phyloP scores from a whole-genome alignment of 2,329 filamentous ascomycete genomes.

The Trichoderma pleuroti region DNA sequence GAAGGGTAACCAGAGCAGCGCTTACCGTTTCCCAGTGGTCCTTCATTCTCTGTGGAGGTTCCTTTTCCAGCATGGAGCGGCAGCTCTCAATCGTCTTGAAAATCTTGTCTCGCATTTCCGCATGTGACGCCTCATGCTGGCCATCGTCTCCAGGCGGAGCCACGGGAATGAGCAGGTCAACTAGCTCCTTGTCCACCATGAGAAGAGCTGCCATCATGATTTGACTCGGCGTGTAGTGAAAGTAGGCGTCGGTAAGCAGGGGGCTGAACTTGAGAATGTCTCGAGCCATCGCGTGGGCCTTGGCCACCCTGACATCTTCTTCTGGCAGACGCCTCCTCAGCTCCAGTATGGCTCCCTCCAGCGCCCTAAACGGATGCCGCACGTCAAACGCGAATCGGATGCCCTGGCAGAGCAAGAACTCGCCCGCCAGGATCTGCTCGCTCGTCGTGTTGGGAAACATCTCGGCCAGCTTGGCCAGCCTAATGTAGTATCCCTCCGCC shows the following conservation, averaged over 20 bases:
- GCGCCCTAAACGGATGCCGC: slow-evolving; percentile 79
- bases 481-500: slow-evolving; percentile 78
- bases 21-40: slow-evolving; percentile 54
- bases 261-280: slow-evolving; percentile 75
- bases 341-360: slow-evolving; percentile 85
- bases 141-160: slow-evolving; percentile 28
- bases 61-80: slow-evolving; percentile 51
- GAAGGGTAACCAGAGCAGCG: background rate
- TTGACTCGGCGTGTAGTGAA: slow-evolving; percentile 90
- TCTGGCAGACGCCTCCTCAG: slow-evolving; percentile 64
- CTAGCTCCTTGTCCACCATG: slow-evolving; percentile 66
- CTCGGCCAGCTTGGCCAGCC: slow-evolving; percentile 61
- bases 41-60: slow-evolving; percentile 53
- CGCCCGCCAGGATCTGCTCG: slow-evolving; percentile 82
- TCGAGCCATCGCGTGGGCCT: slow-evolving; percentile 70
- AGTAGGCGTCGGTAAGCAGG: slow-evolving; percentile 90
- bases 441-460: slow-evolving; percentile 67
- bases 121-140: slow-evolving; percentile 17
- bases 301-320: slow-evolving; percentile 49
- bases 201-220: slow-evolving; percentile 83
- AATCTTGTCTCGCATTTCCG: slow-evolving; percentile 45
- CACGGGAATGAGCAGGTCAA: slow-evolving; percentile 47
- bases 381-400: slow-evolving; percentile 93
- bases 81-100: slow-evolving; percentile 49
- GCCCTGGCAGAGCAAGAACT: slow-evolving; percentile 89